Conservation (phyloP, 805 yeast species). For the Candida insectalens region DNA sequence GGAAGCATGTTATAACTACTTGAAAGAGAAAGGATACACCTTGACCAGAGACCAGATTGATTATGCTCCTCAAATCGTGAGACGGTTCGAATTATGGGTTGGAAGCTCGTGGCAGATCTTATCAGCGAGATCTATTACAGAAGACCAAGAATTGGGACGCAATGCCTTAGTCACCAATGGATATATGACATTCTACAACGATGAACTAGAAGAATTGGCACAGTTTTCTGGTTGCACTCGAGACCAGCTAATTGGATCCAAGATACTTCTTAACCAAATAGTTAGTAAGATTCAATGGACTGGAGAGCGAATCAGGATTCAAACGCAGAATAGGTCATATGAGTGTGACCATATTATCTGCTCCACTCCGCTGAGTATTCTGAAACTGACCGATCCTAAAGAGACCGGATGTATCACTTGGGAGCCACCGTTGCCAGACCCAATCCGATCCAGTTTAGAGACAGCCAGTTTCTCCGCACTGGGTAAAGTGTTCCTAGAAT, state of each 20-base stretch:
- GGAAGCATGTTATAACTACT: slow-evolving; percentile 38
- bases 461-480: slow-evolving; percentile 30
- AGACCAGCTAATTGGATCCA: background rate
- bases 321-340: too few relatives aligned
- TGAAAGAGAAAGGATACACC: slow-evolving; percentile 32
- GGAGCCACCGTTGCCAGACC: slow-evolving; percentile 25
- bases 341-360: slow-evolving; percentile 33
- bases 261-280: slow-evolving; percentile 13
- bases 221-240: slow-evolving; percentile 6
- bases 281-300: slow-evolving; percentile 19
- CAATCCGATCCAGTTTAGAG: slow-evolving; percentile 18
- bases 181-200: slow-evolving; percentile 30
- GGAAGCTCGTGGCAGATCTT: slow-evolving; percentile 59
- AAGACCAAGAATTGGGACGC: slow-evolving; percentile 56
- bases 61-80: slow-evolving; percentile 38
- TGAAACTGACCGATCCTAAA: slow-evolving; percentile 23
- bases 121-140: slow-evolving; percentile 42
- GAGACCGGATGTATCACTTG: slow-evolving; percentile 23
- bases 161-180: slow-evolving; percentile 58
- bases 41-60: slow-evolving; percentile 41
- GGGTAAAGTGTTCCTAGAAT: slow-evolving; percentile 39
- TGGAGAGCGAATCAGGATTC: too few relatives aligned
- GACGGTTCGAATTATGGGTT: slow-evolving; percentile 65
- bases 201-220: slow-evolving; percentile 21
- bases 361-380: slow-evolving; percentile 40